These are phyloP conservation scores for Paramecium sonneborni DNA, from an alignment of 73 alveolate genomes.

Conservation along the genomic window DNA sequence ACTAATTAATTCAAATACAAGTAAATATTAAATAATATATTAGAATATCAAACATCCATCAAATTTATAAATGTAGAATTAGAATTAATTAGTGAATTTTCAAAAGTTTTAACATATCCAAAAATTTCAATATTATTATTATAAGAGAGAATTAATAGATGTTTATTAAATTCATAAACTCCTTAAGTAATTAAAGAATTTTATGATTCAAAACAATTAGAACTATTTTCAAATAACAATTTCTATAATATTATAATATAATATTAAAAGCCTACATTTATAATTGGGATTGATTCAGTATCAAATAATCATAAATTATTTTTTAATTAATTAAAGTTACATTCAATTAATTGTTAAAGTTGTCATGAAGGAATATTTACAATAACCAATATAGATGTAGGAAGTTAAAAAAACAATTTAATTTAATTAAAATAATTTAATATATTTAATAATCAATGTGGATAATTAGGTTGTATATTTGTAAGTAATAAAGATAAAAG, in stretches of 20 bases:
- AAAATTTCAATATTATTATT: not conserved
- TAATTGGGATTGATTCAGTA: not conserved
- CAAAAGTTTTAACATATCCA: not conserved
- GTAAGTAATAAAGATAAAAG: not conserved
- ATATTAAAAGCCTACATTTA: not conserved
- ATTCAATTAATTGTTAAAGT: not conserved
- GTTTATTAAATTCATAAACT: not conserved
- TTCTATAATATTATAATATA: not conserved
- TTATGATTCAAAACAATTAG: not conserved
- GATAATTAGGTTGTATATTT: not conserved
- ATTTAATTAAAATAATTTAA: not conserved
- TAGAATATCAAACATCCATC: not conserved
- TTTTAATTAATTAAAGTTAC: not conserved
- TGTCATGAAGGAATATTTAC: not conserved
- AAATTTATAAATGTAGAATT: not conserved
- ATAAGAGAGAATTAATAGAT: not conserved
- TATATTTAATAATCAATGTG: not conserved
- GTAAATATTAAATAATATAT: not conserved
- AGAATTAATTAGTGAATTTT: not conserved
- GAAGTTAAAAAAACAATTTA: not conserved
- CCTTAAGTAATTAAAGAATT: not conserved
- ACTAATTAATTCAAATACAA: not conserved
- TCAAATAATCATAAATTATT: not conserved
- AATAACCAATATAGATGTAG: not conserved
- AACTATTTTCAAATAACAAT: not conserved